These are phyloP conservation scores for Dactylellina parvicollis DNA, from an alignment of 2,329 filamentous ascomycete genomes.

Conservation along the genomic window DNA sequence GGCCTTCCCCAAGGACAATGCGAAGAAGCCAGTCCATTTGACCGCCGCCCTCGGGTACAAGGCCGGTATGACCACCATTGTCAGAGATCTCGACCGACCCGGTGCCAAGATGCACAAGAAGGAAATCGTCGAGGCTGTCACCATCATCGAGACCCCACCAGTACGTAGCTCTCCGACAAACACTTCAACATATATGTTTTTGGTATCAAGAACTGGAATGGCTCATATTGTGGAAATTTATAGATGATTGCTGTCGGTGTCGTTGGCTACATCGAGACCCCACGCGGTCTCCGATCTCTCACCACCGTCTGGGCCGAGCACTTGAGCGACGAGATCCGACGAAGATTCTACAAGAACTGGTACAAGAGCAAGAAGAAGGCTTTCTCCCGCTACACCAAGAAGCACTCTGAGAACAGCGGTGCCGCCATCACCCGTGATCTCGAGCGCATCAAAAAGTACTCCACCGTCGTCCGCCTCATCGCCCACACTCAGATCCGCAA, in stretches of 20 bases:
- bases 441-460: slow-evolving; percentile 99
- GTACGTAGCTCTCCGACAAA: slow-evolving; percentile 69
- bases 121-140: slow-evolving; percentile 89
- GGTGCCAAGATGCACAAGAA: slow-evolving; percentile 99
- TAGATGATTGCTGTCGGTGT: slow-evolving; percentile 99
- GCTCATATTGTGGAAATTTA: slow-evolving; percentile 60
- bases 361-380: slow-evolving; percentile 99
- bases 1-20: slow-evolving; percentile 97
- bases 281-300: slow-evolving; percentile 97
- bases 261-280: slow-evolving; percentile 99
- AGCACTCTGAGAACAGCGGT: slow-evolving; percentile 94
- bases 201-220: slow-evolving; percentile 5
- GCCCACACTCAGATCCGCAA: slow-evolving; percentile 99
- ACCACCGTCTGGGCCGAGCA: slow-evolving; percentile 99
- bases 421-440: slow-evolving; percentile 94
- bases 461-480: slow-evolving; percentile 98
- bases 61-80: slow-evolving; percentile 99
- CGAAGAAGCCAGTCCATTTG: slow-evolving; percentile 99
- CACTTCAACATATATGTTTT: slow-evolving; percentile 8
- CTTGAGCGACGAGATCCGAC: slow-evolving; percentile 97
- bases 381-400: slow-evolving; percentile 99
- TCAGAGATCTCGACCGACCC: slow-evolving; percentile 98
- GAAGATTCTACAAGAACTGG: slow-evolving; percentile 99
- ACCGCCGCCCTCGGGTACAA: slow-evolving; percentile 99
- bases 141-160: slow-evolving; percentile 90